Evolutionary conservation across 208 protist species (phyloP), one percentile per base, ranked within the genome.

Genomic region (Tetramitus jugosus): DNA sequence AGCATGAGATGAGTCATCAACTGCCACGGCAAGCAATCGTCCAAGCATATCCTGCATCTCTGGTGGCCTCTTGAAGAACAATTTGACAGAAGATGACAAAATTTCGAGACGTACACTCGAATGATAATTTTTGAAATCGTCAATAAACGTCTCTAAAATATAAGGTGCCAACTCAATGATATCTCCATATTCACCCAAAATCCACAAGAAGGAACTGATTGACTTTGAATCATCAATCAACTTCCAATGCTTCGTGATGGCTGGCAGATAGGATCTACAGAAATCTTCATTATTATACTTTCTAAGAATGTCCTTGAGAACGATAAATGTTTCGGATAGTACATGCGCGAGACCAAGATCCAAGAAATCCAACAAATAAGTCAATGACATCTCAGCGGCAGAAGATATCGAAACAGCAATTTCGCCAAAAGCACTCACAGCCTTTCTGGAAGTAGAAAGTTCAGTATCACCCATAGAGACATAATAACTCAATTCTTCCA

Each of bases 21-120:
- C 83, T 39, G 91, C 85, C 6, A 81, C 56, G 26, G 86, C 79
- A 60, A 96, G 87, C 52, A 96, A 76, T 29, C 56, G 60, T 13
- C 91, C 91, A 35, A 97, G 87, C 40, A 94, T 84, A 7, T 45
- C 69, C 80, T 95, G 90, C 84, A 92, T 88, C 81, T 96, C 93
- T 0, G 88, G 85, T 2, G 93, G 91, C 6, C 92, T 85, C 80
- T 94, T 93, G 84, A 96, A 94, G 76, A 97, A 95, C 31, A 96
- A 83, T 71, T 84, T 94, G 35, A 91, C 78, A 17, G 87, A 77
- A 14, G 92, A 82, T 14, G 93, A 92, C 2, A 97, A 87, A 77
- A 96, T 84, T 79, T 94, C 90, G 60, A 86, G 61, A 20, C 88
- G 87, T 49, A 96, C 87, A 60, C 80, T 76, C 23, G 84, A 84